Evolutionary conservation across 495 filamentous ascomycete species (phyloP).

Genomic region (Aspergillus bertholletiae): DNA sequence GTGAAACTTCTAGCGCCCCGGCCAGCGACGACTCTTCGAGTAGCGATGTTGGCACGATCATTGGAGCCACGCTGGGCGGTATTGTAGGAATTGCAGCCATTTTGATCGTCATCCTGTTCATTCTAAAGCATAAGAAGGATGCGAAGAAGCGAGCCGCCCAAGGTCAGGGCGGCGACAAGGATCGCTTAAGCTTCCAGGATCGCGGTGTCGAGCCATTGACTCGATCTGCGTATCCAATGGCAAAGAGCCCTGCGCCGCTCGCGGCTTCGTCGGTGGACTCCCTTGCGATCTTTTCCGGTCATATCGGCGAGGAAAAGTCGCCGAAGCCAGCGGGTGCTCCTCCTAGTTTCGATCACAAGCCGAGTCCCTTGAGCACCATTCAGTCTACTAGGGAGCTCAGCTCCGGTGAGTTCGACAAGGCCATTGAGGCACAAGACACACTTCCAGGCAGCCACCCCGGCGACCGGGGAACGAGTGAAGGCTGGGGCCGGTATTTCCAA

Average conservation of each 20-base stretch:
- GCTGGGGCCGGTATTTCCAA: conserved; percentile 60
- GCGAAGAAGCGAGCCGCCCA: conserved; percentile 50
- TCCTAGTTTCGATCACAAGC: conserved; percentile 23
- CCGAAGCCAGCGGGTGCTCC: conserved; percentile 23
- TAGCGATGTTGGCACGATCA: conserved; percentile 52
- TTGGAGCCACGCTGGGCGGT: conserved; percentile 77
- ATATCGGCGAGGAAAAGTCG: conserved; percentile 34
- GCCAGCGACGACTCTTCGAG: conserved; percentile 25
- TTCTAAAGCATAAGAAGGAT: conserved; percentile 61
- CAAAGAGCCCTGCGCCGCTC: conserved; percentile 34
- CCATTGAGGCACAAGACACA: conserved; percentile 15
- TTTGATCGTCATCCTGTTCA: conserved; percentile 63
- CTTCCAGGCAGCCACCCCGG: conserved; percentile 23
- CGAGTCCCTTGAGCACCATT: conserved; percentile 33
- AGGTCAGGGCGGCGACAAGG: conserved; percentile 53
- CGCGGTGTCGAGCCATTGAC: conserved; percentile 52
- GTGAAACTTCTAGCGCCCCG: conserved; percentile 31
- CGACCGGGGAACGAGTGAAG: conserved; percentile 51
- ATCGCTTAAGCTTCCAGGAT: conserved; percentile 63
- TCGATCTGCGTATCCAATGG: conserved; percentile 43
- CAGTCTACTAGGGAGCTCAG: conserved; percentile 27
- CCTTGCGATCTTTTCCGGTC: conserved; percentile 42
- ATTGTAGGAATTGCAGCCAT: conserved; percentile 69
- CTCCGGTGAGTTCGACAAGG: conserved; percentile 18
- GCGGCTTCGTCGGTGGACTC: conserved; percentile 46